A percentile compares a stretch with the other conserved stretches of the same genome.
These are phyloP conservation scores for Hypoxylon lenormandii DNA, from an alignment of 495 filamentous ascomycete genomes.

Conservation along the genomic window DNA sequence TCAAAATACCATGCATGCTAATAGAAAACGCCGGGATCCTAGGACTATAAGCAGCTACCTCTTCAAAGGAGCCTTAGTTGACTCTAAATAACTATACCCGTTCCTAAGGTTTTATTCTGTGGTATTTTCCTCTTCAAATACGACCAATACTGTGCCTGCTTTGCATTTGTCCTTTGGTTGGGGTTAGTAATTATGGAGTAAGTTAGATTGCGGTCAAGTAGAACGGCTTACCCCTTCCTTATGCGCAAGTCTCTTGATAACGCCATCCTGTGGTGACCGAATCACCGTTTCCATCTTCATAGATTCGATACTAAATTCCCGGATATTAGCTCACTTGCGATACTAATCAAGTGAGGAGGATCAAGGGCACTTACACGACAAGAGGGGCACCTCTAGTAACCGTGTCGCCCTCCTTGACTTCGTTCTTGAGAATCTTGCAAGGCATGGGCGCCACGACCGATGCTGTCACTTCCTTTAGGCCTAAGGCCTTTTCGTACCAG, in stretches of 20 bases:
- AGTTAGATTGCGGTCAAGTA: neutral
- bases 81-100: slow-evolving; percentile 3
- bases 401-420: slow-evolving; percentile 79
- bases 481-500: slow-evolving; percentile 89
- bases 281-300: slow-evolving; percentile 99
- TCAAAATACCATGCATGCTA: too few species aligned
- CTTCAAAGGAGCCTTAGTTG: neutral
- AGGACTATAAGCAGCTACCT: neutral
- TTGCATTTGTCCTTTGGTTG: slow-evolving; percentile 67
- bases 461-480: slow-evolving; percentile 80
- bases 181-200: slow-evolving; percentile 31
- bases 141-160: slow-evolving; percentile 66
- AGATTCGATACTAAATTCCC: slow-evolving; percentile 77
- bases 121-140: slow-evolving; percentile 63
- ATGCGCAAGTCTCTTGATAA: slow-evolving; percentile 84
- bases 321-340: too few species aligned
- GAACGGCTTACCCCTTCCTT: slow-evolving; percentile 78
- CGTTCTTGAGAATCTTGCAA: slow-evolving; percentile 88
- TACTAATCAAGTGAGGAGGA: too few species aligned
- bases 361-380: slow-evolving; percentile 75
- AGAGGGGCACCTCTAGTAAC: slow-evolving; percentile 88
- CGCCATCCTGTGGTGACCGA: slow-evolving; percentile 83
- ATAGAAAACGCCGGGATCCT: too few species aligned
- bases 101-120: slow-evolving; percentile 9
- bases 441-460: slow-evolving; percentile 92